A percentile compares a stretch with the other conserved stretches of the same genome.
These are phyloP conservation scores for Auricularia heimuer DNA, from an alignment of 768 basidiomycete genomes.

Conservation along the genomic window DNA sequence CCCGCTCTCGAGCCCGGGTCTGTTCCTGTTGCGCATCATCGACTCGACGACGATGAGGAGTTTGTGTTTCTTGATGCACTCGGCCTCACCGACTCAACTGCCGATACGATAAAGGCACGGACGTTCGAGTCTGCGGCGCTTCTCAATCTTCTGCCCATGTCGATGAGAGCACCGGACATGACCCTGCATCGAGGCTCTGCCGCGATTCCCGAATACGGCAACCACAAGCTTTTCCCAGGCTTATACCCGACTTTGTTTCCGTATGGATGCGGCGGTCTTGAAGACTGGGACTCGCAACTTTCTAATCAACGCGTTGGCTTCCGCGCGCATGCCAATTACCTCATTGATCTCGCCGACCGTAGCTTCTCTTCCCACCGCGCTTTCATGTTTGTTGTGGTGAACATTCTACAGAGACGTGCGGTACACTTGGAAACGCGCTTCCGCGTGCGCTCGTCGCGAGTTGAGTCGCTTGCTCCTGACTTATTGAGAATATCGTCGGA, in stretches of 20 bases:
- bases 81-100: conserved; percentile 23
- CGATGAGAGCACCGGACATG: conserved; percentile 13
- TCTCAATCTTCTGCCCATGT: conserved; percentile 12
- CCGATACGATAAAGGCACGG: conserved; percentile 13
- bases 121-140: conserved; percentile 19
- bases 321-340: conserved; percentile 16
- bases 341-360: conserved; percentile 13
- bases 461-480: conserved; percentile 10
- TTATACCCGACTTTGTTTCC: conserved; percentile 25
- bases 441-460: conserved; percentile 11
- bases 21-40: not conserved
- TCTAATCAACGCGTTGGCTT: conserved; percentile 8
- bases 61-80: conserved; percentile 18
- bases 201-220: conserved; percentile 22
- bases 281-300: conserved; percentile 9
- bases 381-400: conserved; percentile 20
- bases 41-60: not conserved
- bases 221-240: conserved; percentile 21
- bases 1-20: conserved; percentile 10
- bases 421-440: conserved; percentile 19
- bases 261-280: conserved; percentile 24
- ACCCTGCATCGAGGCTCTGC: conserved; percentile 13
- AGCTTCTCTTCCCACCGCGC: conserved; percentile 17
- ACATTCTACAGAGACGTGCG: conserved; percentile 17
- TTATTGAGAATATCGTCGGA: conserved; percentile 5